Evolutionary conservation across 805 yeast genomes (phyloP), one percentile per base, ranked within the genome.

Genomic region (Sugiyamaella smithiae): DNA sequence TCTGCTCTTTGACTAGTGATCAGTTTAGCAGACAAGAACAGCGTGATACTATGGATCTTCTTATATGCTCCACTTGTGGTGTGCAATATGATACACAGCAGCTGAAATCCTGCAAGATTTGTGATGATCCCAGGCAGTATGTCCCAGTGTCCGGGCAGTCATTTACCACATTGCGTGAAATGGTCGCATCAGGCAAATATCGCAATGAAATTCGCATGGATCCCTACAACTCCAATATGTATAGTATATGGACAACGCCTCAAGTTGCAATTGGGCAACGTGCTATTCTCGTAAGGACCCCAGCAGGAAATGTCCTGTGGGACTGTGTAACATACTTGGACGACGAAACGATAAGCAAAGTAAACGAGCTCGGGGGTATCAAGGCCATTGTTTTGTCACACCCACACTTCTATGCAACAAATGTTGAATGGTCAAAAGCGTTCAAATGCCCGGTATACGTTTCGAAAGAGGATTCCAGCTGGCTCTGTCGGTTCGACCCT

Each of bases 381-480:
- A 19, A 41, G 5, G 54, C 51, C 14, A 55, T 55, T 16, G 55
- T 49, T 5, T 49, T 55, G 22, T 55, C 58, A 9, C 58, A 55
- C 29, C 58, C 58, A 16, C 58, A 55, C 31, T 55, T 51, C 38
- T 54, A 54, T 32, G 37, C 56, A 3, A 26, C 50, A 11, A 49
- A 54, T 40, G 48, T 54, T 8, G 57, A 55, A 31, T 55, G 58
- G 58, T 57, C 57, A 2, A 38, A 44, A 11, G 57, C 54, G 20
- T 55, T 55, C 40, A 29, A 43, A 3, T 51, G 56, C 35, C 32
- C 19, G 24, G 58, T 55, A 14, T 51, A 45, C 16, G 40, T 54
- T 12, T 40, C 57, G 7, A 41, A 50, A 11, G 37, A 32, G 20
- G 57, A 55, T 36, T 40, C 43, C 29, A 42, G 37, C 19, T 54